Conservation (phyloP, 306 rosid species). For the Coriaria nepalensis region DNA sequence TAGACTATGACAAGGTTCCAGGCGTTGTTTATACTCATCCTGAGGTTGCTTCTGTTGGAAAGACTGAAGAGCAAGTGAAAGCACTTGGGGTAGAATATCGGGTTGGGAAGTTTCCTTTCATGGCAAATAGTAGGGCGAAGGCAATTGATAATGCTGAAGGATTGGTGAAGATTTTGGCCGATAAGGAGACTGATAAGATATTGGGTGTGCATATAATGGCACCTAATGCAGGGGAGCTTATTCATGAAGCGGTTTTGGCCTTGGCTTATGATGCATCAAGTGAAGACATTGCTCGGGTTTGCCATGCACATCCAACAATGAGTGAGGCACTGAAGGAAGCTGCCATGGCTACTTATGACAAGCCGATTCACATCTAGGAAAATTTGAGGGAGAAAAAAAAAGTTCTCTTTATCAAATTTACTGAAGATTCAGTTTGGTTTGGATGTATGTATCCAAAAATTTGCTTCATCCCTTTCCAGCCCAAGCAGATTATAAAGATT, state of each 20-base stretch:
- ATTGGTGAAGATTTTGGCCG: constrained; percentile 80
- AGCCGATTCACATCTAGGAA: constrained; percentile 84
- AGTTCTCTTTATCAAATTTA: too few relatives aligned
- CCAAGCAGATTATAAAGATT: too few relatives aligned
- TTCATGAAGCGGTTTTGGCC: constrained; percentile 86
- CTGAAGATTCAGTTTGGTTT: too few relatives aligned
- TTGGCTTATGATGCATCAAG: constrained; percentile 84
- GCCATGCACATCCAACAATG: constrained; percentile 99
- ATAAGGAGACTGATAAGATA: constrained; percentile 88
- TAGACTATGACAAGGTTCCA: constrained; percentile 96
- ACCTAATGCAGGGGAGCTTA: constrained; percentile 93
- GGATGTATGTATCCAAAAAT: too few relatives aligned
- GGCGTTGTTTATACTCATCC: constrained; percentile 94
- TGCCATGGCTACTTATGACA: constrained; percentile 98
- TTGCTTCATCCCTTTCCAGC: too few relatives aligned
- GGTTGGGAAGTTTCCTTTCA: constrained; percentile 87
- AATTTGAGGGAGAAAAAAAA: too few relatives aligned
- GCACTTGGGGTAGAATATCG: constrained; percentile 51
- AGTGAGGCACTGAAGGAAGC: constrained; percentile 99
- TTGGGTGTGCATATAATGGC: constrained; percentile 98
- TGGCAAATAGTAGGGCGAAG: constrained; percentile 99
- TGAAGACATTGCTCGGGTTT: constrained; percentile 95
- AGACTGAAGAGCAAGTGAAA: constrained; percentile 97
- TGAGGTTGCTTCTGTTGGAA: constrained; percentile 92
- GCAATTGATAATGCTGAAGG: constrained; percentile 97